Base-by-base conservation (phyloP, 2,329 filamentous ascomycete species). In the Chaetomium sp. region DNA sequence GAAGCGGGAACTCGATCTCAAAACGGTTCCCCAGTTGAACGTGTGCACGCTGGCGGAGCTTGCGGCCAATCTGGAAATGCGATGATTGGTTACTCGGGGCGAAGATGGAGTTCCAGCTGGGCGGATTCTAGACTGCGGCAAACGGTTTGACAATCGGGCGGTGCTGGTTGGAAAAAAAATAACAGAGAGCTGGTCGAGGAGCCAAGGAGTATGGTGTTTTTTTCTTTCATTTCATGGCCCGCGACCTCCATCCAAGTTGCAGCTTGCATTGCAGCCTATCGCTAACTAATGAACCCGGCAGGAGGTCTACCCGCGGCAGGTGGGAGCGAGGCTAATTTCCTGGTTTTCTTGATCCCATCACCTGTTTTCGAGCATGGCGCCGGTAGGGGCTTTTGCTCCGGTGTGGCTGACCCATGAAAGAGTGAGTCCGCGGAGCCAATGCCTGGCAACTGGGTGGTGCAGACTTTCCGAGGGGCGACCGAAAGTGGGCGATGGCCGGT, bases 1-100 rank as follows among this genome's bases (percentile, higher is more conserved):
- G 54, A 60, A 56, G 48, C 44, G 56, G 56, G 56, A 59, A 59
- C 49, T 49, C 53, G 54, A 57, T 59, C 41, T 57, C 38, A 54
- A 55, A 58, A 49, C 35, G 41, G 41, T 14, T 32, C 46, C 35
- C 40, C 12, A 42, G 40, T 42, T 14, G 38, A 7, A 38, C 12
- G 35, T 45, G 38, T 50, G 41, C 50, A 53, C 51, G 54, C 49
- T 38, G 49, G 19, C 49, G 34, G 33, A 12, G 19, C 19, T 27
- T 27, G 27, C 44, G 43, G 44, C 11, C 33, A 10, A 35, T n/a
- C 10, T 43, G 6, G 34, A 19, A 12, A 4, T 11, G 49, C 42
- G 41, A 14, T 54, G 47, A 54, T 54, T 54, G 53, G 53, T 36
- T 12, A 44, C 35, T 37, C 6, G 6, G 27, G 3, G n/a, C 19